Conservation (phyloP, 768 basidiomycete species). For the Goffeauzyma gilvescens region DNA sequence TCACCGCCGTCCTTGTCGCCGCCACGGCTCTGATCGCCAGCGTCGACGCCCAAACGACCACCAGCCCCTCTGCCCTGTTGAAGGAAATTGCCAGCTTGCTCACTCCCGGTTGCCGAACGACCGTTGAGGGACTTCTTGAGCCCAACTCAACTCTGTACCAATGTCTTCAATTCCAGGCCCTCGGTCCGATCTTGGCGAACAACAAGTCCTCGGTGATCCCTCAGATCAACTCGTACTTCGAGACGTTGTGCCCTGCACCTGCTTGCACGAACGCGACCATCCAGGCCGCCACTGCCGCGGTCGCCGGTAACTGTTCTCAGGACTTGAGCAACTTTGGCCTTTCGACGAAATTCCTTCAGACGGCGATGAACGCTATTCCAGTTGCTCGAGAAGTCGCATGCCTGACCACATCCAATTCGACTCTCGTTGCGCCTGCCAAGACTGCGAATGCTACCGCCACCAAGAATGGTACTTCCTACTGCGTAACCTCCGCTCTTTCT, state of each 20-base stretch:
- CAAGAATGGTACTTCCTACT: conserved; percentile 28
- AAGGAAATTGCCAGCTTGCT: background rate
- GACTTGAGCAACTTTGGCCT: conserved; percentile 16
- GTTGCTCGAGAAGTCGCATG: conserved; percentile 25
- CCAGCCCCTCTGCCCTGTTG: background rate
- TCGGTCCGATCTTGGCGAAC: conserved; percentile 7
- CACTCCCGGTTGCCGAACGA: conserved; percentile 4
- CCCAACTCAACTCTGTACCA: conserved; percentile 3
- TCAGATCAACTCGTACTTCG: conserved; percentile 19
- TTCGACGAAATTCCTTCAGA: conserved; percentile 12
- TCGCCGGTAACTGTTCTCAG: conserved; percentile 14
- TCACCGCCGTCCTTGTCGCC: background rate
- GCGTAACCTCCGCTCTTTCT: conserved; percentile 21
- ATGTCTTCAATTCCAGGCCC: conserved; percentile 5
- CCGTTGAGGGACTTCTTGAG: background rate
- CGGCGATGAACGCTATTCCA: conserved; percentile 18
- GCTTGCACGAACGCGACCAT: conserved; percentile 17
- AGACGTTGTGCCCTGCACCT: conserved; percentile 13
- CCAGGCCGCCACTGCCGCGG: conserved; percentile 9
- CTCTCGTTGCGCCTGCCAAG: background rate
- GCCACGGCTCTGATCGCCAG: background rate
- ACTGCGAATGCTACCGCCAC: conserved; percentile 12
- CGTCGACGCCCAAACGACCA: background rate
- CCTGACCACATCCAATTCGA: conserved; percentile 17
- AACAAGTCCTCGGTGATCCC: conserved; percentile 20